A percentile compares a stretch with the other conserved stretches of the same genome.
Conservation (phyloP, 805 yeast genomes). For the Yarrowia yakushimensis region DNA sequence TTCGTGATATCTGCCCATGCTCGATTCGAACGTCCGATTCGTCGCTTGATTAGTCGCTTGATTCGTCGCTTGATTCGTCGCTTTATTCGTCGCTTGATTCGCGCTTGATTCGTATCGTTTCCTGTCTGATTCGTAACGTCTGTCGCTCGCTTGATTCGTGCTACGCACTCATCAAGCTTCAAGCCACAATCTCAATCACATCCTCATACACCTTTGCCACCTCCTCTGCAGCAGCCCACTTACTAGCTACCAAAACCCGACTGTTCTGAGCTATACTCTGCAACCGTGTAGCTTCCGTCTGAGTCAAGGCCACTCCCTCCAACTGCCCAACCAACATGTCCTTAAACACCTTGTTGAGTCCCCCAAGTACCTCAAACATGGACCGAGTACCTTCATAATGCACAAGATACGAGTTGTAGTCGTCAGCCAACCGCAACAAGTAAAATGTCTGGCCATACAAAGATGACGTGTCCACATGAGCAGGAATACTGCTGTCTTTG, state of each 20-base stretch:
- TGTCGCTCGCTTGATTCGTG: too few species aligned
- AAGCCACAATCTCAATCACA: neutral
- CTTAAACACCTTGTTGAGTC: slow-evolving; percentile 35
- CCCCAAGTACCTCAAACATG: slow-evolving; percentile 44
- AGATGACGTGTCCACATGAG: slow-evolving; percentile 4
- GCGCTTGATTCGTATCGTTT: too few species aligned
- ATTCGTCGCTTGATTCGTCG: too few species aligned
- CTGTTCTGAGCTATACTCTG: slow-evolving; percentile 12
- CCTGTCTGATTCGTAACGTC: too few species aligned
- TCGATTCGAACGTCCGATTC: too few species aligned
- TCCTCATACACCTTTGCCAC: slow-evolving; percentile 1
- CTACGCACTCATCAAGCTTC: neutral
- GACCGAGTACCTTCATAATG: slow-evolving; percentile 37
- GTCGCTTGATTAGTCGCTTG: too few species aligned
- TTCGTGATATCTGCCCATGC: too few species aligned
- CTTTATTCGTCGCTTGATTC: too few species aligned
- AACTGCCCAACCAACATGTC: neutral
- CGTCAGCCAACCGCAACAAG: slow-evolving; percentile 61
- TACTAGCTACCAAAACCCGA: neutral
- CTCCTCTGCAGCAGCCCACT: neutral
- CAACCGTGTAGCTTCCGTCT: slow-evolving; percentile 52
- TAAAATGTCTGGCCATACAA: slow-evolving; percentile 61
- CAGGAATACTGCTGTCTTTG: neutral
- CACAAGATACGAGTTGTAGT: slow-evolving; percentile 56
- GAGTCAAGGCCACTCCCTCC: slow-evolving; percentile 39